Evolutionary conservation across 2,329 filamentous ascomycete genomes (phyloP), one percentile per base, ranked within the genome.

Genomic region (Microdochium trichocladiopsis): DNA sequence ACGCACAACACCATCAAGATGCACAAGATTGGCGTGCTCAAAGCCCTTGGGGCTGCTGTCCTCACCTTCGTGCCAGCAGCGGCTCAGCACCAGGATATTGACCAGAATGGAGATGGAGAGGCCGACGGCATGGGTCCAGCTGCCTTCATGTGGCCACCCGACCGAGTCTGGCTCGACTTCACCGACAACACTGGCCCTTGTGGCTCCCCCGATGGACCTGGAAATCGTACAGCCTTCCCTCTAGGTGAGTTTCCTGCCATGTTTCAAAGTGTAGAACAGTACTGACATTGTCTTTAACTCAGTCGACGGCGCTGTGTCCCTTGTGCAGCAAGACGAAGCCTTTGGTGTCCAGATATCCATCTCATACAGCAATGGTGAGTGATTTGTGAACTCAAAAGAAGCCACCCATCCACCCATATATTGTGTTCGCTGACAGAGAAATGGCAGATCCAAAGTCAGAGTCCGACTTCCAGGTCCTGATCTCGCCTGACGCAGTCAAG

Each of bases 101-200:
- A 43, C 25, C 23, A 51, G 16, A 41, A 47, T 22, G 50, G 50
- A n/a, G 41, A 33, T 22, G 0, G 77, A 79, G 48, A 80, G 62
- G 53, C 80, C 77, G 45, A 80, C 79, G 14, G 79, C 63, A 18
- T 67, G 57, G 5, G 65, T 51, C 43, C 25, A 50, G 51, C 22
- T 51, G 60, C n/a, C 53, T 82, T 85, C 61, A 69, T 84, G 65
- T 85, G 81, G 80, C 82, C 81, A 3, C 61, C 70, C 14, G 80
- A 84, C 63, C 71, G 81, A 50, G 67, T 69, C 41, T 86, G 80
- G 80, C 70, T 70, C 49, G 76, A 73, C 25, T 69, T 71, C 12
- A 65, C 73, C 36, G 81, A 84, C 60, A 83, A 83, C 58, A 77
- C 63, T 4, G 70, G 74, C 6, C 82, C 82, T 0, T 85, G 82